Evolutionary conservation across 352 stramenopile genomes (phyloP), one percentile per base, ranked within the genome.

Genomic region (Globisporangium sylvaticum): DNA sequence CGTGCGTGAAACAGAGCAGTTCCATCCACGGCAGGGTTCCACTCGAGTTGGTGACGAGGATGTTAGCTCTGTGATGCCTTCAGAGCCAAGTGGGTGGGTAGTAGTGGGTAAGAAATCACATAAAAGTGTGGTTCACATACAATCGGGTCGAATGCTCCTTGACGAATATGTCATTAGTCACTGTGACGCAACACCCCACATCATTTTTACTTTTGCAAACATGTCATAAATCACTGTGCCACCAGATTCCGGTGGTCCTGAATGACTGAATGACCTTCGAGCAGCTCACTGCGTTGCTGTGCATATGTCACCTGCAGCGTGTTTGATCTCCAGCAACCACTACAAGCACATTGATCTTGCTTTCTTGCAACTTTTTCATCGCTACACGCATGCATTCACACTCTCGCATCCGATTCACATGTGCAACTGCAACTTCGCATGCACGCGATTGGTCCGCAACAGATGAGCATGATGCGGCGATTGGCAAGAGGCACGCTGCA

Each of bases 401-500:
- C 15, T 48, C 4, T 20, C 5, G 15, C 42, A n/a, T 10, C 8
- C 18, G 6, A 22, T 12, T 24, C 42, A 22, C 2, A 24, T 15
- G 27, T 5, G 29, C 54, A 60, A 44, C 4, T 44, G 27, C 29
- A 60, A 48, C 18, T 9, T 14, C 31, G 29, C 15, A 14, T 22
- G 55, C 37, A 44, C 12, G 37, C 55, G 27, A 59, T 25, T 59
- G 54, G 27, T 59, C 27, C 10, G n/a, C 20, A 46, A 0, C 27
- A 20, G 55, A 46, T 22, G 55, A 18, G 55, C 20, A 42, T 20
- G 15, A 20, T 25, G 20, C 54, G 27, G n/a, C 24, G 37, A 64
- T 64, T 64, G 58, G 58, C 58, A 64, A 64, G 12, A 39, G 58
- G 37, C 58, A 64, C 58, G 58, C 32, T 29, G 31, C 9, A 9